These are phyloP conservation scores for Jamesozyma piceae DNA, from an alignment of 805 yeast genomes.

Conservation along the genomic window DNA sequence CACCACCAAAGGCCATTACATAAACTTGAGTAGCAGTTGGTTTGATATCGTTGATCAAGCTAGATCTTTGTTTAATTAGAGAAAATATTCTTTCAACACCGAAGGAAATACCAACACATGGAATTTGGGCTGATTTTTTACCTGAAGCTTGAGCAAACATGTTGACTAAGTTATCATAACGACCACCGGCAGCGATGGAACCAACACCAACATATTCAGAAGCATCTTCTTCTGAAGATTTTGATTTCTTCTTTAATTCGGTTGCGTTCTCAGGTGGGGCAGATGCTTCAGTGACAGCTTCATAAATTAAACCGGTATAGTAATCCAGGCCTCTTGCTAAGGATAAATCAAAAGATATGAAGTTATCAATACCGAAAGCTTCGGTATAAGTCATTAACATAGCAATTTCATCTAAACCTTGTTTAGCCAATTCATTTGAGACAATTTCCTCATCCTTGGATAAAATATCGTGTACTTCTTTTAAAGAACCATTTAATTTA, in stretches of 20 bases:
- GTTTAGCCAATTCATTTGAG: constrained; percentile 61
- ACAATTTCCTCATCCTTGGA: constrained; percentile 48
- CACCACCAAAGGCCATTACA: constrained; percentile 98
- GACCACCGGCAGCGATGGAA: constrained; percentile 97
- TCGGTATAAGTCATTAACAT: constrained; percentile 67
- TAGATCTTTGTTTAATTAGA: constrained; percentile 67
- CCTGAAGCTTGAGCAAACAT: constrained; percentile 85
- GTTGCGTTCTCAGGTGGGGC: constrained; percentile 87
- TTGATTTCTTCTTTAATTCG: constrained; percentile 47
- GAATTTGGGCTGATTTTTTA: constrained; percentile 70
- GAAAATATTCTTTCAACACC: constrained; percentile 95
- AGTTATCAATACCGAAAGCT: constrained; percentile 64
- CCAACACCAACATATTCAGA: constrained; percentile 97
- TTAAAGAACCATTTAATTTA: constrained; percentile 67
- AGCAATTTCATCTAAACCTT: constrained; percentile 75
- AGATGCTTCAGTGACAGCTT: constrained; percentile 88
- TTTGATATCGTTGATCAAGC: constrained; percentile 52
- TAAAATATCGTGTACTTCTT: constrained; percentile 50
- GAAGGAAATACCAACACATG: constrained; percentile 95
- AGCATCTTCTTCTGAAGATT: constrained; percentile 59
- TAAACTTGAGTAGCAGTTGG: constrained; percentile 87
- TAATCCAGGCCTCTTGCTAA: constrained; percentile 96
- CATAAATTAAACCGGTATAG: constrained; percentile 94
- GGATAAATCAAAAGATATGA: constrained; percentile 81
- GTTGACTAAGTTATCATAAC: constrained; percentile 92